Base-by-base conservation (phyloP, 2,329 filamentous ascomycete species). In the Fusarium sulawesiense region DNA sequence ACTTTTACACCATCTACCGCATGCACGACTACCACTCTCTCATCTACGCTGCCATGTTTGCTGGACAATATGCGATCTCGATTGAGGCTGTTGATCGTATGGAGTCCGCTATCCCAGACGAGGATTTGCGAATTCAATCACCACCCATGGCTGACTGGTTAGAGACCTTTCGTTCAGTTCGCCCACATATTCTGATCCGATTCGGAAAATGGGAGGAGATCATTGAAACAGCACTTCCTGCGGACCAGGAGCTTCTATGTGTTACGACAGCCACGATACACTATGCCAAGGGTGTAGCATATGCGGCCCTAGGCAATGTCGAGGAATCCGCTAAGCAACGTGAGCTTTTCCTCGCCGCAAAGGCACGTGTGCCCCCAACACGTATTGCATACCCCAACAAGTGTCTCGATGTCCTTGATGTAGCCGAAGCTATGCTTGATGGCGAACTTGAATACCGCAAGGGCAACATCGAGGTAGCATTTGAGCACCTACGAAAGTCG, bases 141-240 rank as follows among this genome's bases (percentile, higher is more conserved):
- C 89, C 89, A 0, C 89, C 89, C 0, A 93, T 93, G 91, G 90
- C 91, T 1, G 91, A 93, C 76, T 93, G 89, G 87, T 79, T 93
- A 2, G 92, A 93, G 77, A 86, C 86, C 4, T 92, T 92, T 68
- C 76, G 90, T 7, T 84, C 86, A 4, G 87, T 92, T 73, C 84
- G 87, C 4, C 81, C 90, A 10, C 92, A 94, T 76, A 88, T 89
- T 1, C 80, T 92, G 12, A 84, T 94, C 41, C 87, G 92, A 0
- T 94, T 94, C 69, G 92, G 92, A 0, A 81, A 81, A 25, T 93
- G 92, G 92, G 73, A 88, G 2, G 89, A 92, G 1, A 83, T 93
- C 34, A 77, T 91, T 20, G 78, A 80, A 2, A 77, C 91, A 1
- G 60, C 79, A 0, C 65, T 92, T 2, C 91, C 91, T 0, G 47